phyloP scores from a whole-genome alignment of 257 asterid species.

The Eucommia ulmoides region DNA sequence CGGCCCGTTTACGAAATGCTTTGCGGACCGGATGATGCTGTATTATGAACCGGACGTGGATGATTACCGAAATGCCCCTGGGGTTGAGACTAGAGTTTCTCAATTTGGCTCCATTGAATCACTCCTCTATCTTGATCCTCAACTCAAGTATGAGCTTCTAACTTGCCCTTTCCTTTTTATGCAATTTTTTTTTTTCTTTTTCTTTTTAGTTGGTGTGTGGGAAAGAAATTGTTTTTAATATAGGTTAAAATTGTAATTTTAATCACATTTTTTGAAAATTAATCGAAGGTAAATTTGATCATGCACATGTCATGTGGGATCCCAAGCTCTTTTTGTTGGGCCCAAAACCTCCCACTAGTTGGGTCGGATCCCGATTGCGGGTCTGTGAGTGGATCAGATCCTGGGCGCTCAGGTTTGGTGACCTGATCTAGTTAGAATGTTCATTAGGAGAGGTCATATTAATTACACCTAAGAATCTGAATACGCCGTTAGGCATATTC shows the following conservation, averaged over 20 bases:
- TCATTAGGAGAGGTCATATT: too few relatives aligned
- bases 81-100: conserved; percentile 69
- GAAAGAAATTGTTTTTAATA: not conserved
- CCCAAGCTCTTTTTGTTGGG: not conserved
- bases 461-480: too few relatives aligned
- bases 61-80: conserved; percentile 85
- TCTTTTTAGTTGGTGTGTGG: not conserved
- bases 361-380: not conserved
- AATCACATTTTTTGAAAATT: too few relatives aligned
- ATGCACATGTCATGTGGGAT: not conserved
- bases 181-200: not conserved
- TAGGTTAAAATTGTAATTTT: too few relatives aligned
- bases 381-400: too few relatives aligned
- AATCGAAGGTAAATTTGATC: not conserved
- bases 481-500: not conserved
- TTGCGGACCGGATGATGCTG: conserved; percentile 58
- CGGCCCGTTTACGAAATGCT: conserved; percentile 67
- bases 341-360: not conserved
- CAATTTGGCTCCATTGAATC: conserved; percentile 42
- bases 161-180: not conserved
- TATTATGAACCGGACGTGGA: conserved; percentile 37
- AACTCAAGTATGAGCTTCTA: conserved; percentile 75
- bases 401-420: not conserved
- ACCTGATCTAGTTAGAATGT: not conserved
- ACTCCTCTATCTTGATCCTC: conserved; percentile 66